Evolutionary conservation across 148 eudicot genomes (phyloP).

Genomic region (Cornus suecica): DNA sequence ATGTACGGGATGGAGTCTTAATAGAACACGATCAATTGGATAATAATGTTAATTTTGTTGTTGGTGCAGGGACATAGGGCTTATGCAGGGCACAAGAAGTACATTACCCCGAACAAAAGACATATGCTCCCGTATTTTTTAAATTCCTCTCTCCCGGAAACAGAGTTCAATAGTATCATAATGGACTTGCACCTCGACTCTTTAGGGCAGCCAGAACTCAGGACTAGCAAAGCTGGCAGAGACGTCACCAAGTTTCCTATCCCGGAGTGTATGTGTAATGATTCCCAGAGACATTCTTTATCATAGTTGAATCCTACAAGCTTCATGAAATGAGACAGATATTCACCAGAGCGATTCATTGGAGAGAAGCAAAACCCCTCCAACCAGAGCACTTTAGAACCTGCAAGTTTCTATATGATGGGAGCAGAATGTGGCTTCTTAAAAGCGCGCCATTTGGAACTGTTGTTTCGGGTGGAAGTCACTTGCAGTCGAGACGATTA

Average conservation of each 20-base stretch:
- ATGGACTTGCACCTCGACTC: conserved; percentile 75
- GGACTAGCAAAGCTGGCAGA: conserved; percentile 71
- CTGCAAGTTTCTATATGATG: background rate
- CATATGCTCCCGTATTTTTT: conserved; percentile 80
- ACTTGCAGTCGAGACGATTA: background rate
- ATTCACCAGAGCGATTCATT: background rate
- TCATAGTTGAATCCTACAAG: background rate
- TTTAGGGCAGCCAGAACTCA: conserved; percentile 81
- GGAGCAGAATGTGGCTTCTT: background rate
- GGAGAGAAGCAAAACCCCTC: background rate
- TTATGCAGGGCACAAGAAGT: conserved; percentile 87
- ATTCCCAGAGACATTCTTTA: conserved; percentile 14
- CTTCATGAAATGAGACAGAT: background rate
- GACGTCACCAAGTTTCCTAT: conserved; percentile 94
- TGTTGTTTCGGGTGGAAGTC: background rate
- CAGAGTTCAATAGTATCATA: conserved; percentile 63
- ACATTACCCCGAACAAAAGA: conserved; percentile 89
- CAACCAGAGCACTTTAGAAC: background rate
- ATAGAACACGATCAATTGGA: background rate
- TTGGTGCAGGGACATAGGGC: conserved; percentile 83
- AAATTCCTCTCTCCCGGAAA: conserved; percentile 68
- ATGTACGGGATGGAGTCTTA: background rate
- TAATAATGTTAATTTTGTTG: background rate
- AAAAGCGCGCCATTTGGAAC: background rate
- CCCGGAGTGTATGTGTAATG: conserved; percentile 90